phyloP scores from a whole-genome alignment of 2,329 filamentous ascomycete genomes.

The Fusarium compactum region DNA sequence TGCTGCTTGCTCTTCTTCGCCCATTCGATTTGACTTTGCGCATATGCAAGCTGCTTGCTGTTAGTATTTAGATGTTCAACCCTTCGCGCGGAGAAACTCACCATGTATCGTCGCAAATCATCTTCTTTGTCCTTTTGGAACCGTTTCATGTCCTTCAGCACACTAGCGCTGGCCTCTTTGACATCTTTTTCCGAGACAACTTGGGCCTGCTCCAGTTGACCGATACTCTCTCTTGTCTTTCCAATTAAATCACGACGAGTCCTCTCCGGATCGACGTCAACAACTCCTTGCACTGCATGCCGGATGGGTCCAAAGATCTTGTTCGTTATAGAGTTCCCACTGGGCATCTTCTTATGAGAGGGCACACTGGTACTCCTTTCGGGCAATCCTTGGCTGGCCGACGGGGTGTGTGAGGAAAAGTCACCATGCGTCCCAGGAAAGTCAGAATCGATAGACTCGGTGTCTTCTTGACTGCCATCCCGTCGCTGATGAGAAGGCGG shows the following conservation, averaged over 20 bases:
- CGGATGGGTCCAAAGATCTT: conserved; percentile 96
- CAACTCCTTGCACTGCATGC: conserved; percentile 95
- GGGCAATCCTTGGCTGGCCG: conserved; percentile 78
- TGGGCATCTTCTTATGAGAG: conserved; percentile 81
- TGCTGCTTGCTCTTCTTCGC: conserved; percentile 89
- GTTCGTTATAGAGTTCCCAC: conserved; percentile 89
- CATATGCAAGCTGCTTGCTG: conserved; percentile 80
- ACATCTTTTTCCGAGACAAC: conserved; percentile 91
- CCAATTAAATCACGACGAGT: conserved; percentile 93
- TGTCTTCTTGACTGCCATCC: conserved; percentile 77
- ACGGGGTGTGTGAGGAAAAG: conserved; percentile 70
- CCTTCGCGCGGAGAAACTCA: conserved; percentile 60
- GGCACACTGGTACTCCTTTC: conserved; percentile 60
- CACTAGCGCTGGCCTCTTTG: conserved; percentile 88
- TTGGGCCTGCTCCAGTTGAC: conserved; percentile 89
- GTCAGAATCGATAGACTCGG: conserved; percentile 93
- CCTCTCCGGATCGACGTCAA: conserved; percentile 94
- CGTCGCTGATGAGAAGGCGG: conserved; percentile 61
- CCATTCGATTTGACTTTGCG: conserved; percentile 94
- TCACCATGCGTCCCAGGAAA: conserved; percentile 92
- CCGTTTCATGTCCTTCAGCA: conserved; percentile 88
- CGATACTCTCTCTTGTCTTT: conserved; percentile 91
- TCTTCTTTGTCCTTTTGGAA: conserved; percentile 98
- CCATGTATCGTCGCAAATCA: conserved; percentile 94
- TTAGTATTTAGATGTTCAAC: conserved; percentile 33